A percentile compares a stretch with the other conserved stretches of the same genome.
Conservation (phyloP, 805 yeast species). For the Teunomyces panamensis region DNA sequence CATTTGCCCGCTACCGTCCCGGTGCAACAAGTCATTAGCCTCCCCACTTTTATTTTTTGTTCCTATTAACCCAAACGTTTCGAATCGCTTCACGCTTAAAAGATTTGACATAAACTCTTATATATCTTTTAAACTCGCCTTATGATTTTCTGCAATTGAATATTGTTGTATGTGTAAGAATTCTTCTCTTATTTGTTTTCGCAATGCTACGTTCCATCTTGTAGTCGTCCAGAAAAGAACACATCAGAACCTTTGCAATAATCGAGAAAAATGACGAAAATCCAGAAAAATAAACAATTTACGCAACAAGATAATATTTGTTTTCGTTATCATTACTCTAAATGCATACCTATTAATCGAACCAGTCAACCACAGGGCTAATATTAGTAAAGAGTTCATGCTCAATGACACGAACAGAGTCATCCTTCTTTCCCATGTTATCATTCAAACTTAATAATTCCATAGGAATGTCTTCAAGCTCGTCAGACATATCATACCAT, state of each 20-base stretch:
- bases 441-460: background rate
- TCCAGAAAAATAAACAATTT: background rate
- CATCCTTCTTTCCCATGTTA: background rate
- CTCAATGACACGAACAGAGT: slow-evolving; percentile 5
- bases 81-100: too few species aligned
- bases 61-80: too few species aligned
- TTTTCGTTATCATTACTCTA: background rate
- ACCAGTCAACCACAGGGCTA: slow-evolving; percentile 9
- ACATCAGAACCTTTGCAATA: too few species aligned
- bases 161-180: too few species aligned
- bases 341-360: slow-evolving; percentile 6
- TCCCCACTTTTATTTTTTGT: background rate
- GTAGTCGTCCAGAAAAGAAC: too few species aligned
- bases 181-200: too few species aligned
- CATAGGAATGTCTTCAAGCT: slow-evolving; percentile 15
- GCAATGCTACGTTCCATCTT: too few species aligned
- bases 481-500: slow-evolving; percentile 35
- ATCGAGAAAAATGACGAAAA: too few species aligned
- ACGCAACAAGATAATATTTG: background rate
- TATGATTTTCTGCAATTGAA: too few species aligned
- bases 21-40: background rate
- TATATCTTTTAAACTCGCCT: too few species aligned
- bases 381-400: slow-evolving; percentile 5
- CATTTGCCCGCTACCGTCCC: background rate
- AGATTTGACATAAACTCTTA: too few species aligned